Conservation (phyloP, 2,329 filamentous ascomycete species). For the Verticillium nubilum region DNA sequence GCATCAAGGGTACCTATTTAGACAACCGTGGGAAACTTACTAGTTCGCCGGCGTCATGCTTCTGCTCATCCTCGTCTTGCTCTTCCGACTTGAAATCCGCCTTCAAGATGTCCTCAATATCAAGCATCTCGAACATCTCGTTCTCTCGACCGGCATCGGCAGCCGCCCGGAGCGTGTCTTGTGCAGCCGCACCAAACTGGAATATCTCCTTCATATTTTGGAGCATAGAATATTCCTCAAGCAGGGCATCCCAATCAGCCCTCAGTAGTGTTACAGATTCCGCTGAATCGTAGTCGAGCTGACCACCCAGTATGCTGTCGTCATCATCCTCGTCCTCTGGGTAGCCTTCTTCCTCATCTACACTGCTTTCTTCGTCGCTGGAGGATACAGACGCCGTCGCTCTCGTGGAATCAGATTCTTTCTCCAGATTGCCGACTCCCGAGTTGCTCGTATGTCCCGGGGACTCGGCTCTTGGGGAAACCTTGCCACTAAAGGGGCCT, state of each 20-base stretch:
- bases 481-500: too few species aligned
- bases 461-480: too few species aligned
- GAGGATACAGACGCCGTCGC: too few species aligned
- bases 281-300: too few species aligned
- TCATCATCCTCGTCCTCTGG: too few species aligned
- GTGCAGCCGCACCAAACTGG: background rate
- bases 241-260: background rate
- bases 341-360: too few species aligned
- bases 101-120: background rate
- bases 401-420: too few species aligned
- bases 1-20: background rate
- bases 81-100: too few species aligned
- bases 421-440: too few species aligned
- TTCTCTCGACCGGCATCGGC: background rate
- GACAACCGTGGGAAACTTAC: background rate
- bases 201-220: background rate
- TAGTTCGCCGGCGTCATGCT: background rate
- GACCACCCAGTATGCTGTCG: too few species aligned
- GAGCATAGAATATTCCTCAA: background rate
- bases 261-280: background rate
- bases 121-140: background rate
- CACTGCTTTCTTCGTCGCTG: too few species aligned
- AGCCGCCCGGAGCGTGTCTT: background rate
- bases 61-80: background rate
- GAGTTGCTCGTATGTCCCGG: too few species aligned